Evolutionary conservation across 1,139 yeast genomes (phyloP).

Genomic region (Sugiyamaella novakii): DNA sequence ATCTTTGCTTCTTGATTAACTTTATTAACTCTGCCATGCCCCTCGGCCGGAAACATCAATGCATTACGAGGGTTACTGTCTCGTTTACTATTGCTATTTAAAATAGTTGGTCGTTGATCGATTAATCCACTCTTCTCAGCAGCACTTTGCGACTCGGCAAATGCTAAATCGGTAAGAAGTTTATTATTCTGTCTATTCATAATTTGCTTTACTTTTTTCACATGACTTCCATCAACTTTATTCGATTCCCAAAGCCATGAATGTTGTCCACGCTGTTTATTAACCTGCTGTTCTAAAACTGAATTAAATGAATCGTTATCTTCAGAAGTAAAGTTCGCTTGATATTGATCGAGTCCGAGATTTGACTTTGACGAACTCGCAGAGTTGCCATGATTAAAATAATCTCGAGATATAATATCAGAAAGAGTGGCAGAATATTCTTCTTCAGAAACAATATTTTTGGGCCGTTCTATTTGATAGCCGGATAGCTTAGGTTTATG

Average conservation of each 20-base stretch:
- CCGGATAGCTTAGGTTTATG: neutral
- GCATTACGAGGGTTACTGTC: slow-evolving; percentile 28
- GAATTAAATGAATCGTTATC: slow-evolving; percentile 40
- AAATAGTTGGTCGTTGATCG: slow-evolving; percentile 23
- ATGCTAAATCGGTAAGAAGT: slow-evolving; percentile 13
- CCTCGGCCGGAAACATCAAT: slow-evolving; percentile 29
- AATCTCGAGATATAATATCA: slow-evolving; percentile 38
- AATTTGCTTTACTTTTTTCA: slow-evolving; percentile 12
- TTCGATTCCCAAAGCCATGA: slow-evolving; percentile 37
- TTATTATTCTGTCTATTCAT: slow-evolving; percentile 7
- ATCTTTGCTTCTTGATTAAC: slow-evolving; percentile 6
- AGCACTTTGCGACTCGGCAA: slow-evolving; percentile 8
- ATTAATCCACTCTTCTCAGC: slow-evolving; percentile 21
- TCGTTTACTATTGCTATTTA: slow-evolving; percentile 22
- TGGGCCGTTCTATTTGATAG: slow-evolving; percentile 5
- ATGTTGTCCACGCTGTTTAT: slow-evolving; percentile 28
- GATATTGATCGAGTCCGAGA: slow-evolving; percentile 31
- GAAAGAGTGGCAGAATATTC: slow-evolving; percentile 37
- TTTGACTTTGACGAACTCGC: slow-evolving; percentile 1
- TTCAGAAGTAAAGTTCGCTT: slow-evolving; percentile 39
- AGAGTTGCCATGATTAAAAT: slow-evolving; percentile 28
- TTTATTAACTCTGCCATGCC: slow-evolving; percentile 1
- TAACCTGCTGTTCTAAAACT: slow-evolving; percentile 33
- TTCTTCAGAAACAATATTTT: slow-evolving; percentile 34
- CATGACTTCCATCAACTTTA: slow-evolving; percentile 23